These are phyloP conservation scores for Fusarium dlaminii DNA, from an alignment of 2,329 filamentous ascomycete genomes.

Conservation along the genomic window DNA sequence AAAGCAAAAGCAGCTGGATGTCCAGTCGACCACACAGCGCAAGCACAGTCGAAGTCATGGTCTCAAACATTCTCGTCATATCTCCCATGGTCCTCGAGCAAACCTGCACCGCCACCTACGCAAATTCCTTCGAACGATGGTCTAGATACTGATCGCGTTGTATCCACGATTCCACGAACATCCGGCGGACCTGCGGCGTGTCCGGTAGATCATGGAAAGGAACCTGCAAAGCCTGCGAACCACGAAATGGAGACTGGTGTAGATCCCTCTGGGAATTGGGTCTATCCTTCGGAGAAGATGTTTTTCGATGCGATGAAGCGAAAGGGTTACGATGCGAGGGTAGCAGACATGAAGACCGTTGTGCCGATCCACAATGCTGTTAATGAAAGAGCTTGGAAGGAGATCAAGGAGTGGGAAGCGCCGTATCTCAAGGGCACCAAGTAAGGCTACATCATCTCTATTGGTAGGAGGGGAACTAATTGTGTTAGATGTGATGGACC, in stretches of 20 bases:
- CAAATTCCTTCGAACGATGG: conserved; percentile 11
- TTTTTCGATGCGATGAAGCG: conserved; percentile 98
- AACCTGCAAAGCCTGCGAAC: conserved; percentile 63
- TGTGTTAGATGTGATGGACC: conserved; percentile 72
- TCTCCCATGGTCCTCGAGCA: conserved; percentile 52
- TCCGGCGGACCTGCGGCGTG: conserved; percentile 49
- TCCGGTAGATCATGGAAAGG: conserved; percentile 52
- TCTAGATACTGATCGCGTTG: conserved; percentile 74
- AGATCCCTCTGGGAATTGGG: conserved; percentile 86
- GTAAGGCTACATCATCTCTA: conserved; percentile 50
- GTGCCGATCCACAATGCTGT: conserved; percentile 99
- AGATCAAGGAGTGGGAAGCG: conserved; percentile 90
- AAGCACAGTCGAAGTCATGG: conserved; percentile 52
- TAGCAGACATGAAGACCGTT: conserved; percentile 85
- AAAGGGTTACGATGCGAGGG: conserved; percentile 79
- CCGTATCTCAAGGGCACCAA: conserved; percentile 68
- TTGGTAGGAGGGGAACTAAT: background rate
- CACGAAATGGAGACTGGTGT: conserved; percentile 80
- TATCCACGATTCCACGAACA: conserved; percentile 82
- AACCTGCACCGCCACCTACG: conserved; percentile 29
- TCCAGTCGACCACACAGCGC: conserved; percentile 48
- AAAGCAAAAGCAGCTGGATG: conserved; percentile 43
- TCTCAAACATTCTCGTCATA: conserved; percentile 54
- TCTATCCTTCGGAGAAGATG: conserved; percentile 96
- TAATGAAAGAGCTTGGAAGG: conserved; percentile 93